phyloP scores from a whole-genome alignment of 2,329 filamentous ascomycete genomes.

The Xylaria arbuscula region DNA sequence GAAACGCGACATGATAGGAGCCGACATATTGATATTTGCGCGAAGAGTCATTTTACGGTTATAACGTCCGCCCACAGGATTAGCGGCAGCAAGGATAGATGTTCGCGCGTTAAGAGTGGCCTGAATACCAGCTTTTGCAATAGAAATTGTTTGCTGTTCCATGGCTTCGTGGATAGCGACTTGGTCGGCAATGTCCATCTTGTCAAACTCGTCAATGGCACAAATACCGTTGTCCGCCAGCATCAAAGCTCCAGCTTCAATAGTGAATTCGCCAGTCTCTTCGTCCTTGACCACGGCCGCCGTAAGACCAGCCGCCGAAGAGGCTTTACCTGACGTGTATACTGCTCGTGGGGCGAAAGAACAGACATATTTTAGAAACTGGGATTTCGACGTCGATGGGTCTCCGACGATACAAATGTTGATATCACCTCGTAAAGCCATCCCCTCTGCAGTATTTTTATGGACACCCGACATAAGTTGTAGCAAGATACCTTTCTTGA shows the following conservation, averaged over 20 bases:
- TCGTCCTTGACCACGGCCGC: constrained; percentile 98
- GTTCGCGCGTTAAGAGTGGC: constrained; percentile 96
- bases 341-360: constrained; percentile 96
- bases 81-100: constrained; percentile 94
- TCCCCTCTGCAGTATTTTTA: constrained; percentile 91
- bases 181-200: constrained; percentile 98
- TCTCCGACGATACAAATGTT: constrained; percentile 99
- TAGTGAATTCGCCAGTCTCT: constrained; percentile 98
- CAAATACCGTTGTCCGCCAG: constrained; percentile 96
- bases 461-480: constrained; percentile 96
- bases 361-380: constrained; percentile 98
- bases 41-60: constrained; percentile 95
- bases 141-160: constrained; percentile 99
- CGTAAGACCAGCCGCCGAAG: constrained; percentile 95
- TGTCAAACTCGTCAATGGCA: constrained; percentile 99
- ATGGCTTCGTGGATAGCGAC: constrained; percentile 99
- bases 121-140: constrained; percentile 98
- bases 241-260: constrained; percentile 98
- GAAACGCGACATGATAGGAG: constrained; percentile 99
- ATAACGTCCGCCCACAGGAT: constrained; percentile 95
- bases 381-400: constrained; percentile 95
- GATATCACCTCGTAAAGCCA: constrained; percentile 95
- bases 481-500: constrained; percentile 95
- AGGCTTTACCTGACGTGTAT: constrained; percentile 97
- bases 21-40: constrained; percentile 97